Conservation (phyloP, 805 yeast species). For the Yueomyces sp. region DNA sequence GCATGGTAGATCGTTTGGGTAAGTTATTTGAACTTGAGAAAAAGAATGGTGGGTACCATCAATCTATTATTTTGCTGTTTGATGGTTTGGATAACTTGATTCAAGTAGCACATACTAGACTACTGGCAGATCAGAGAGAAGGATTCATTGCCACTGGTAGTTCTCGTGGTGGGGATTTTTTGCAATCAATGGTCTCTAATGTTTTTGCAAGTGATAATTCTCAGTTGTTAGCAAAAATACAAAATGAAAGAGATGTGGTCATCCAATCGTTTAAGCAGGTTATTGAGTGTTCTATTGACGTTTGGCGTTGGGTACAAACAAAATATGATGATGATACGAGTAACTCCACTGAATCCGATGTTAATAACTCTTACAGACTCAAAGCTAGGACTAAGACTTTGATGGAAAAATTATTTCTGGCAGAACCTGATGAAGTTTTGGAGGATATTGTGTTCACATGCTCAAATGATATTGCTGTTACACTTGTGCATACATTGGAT, state of each 20-base stretch:
- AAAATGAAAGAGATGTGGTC: conserved; percentile 37
- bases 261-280: conserved; percentile 54
- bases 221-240: conserved; percentile 30
- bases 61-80: conserved; percentile 32
- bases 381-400: conserved; percentile 58
- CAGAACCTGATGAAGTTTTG: conserved; percentile 63
- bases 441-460: conserved; percentile 43
- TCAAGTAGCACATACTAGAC: conserved; percentile 41
- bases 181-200: conserved; percentile 23
- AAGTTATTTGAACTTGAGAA: conserved; percentile 9
- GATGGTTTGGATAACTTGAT: conserved; percentile 58
- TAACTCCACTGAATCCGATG: conserved; percentile 2
- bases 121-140: conserved; percentile 26
- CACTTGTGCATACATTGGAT: conserved; percentile 55
- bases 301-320: conserved; percentile 51
- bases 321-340: conserved; percentile 3
- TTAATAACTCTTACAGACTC: conserved; percentile 41
- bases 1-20: conserved; percentile 22
- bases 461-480: conserved; percentile 11
- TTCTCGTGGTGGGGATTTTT: conserved; percentile 14
- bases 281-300: conserved; percentile 36
- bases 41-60: conserved; percentile 29
- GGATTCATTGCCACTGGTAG: conserved; percentile 8
- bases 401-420: conserved; percentile 45
- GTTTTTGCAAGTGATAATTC: conserved; percentile 20